Base-by-base conservation (phyloP, 306 rosid genomes). In the Purshia tridentata region DNA sequence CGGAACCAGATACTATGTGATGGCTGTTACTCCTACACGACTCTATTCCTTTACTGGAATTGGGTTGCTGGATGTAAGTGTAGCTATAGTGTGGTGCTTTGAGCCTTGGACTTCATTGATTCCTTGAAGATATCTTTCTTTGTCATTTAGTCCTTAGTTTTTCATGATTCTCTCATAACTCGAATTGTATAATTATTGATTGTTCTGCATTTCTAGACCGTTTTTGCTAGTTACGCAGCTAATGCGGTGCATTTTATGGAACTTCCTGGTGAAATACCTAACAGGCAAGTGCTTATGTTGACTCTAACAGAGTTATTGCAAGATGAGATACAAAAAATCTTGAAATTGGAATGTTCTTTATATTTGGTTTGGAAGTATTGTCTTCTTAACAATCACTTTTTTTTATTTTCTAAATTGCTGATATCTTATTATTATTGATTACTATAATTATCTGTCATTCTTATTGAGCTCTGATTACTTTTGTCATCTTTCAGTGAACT, bases 11-110 rank as follows among this genome's bases (percentile, higher is more conserved):
- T 93, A 86, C 71, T 91, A 93, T 80, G 88, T 93, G 77, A 91
- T 93, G 98, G 97, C 96, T 72, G 97, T 93, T 70, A 89, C 98
- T 81, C 97, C 96, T 60, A 91, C 98, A 9, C 86, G 97, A 51
- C 90, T 93, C 64, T 93, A 88, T 78, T 89, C 98, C 63, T 93
- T 89, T 81, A 91, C 92, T 78, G 98, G 97, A 74, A 76, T 85
- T 75, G 98, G 92, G 65, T 82, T 87, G 1, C 67, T 91, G 71
- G 98, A 93, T 83, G 98, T 91, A 86, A 82, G 86, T 91, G 39
- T 65, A 70, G 80, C 65, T 39, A 6, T 61, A 42, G 15, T 42
- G 1, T 61, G 23, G 6, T 61, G 46, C 23, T 39, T 39, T 13
- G 15, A 61, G 22, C 47, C 22, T 6, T 63, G 16, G 4, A 42